These are phyloP conservation scores for Paraconiothyrium sp. DNA, from an alignment of 2,329 filamentous ascomycete species.

Conservation along the genomic window DNA sequence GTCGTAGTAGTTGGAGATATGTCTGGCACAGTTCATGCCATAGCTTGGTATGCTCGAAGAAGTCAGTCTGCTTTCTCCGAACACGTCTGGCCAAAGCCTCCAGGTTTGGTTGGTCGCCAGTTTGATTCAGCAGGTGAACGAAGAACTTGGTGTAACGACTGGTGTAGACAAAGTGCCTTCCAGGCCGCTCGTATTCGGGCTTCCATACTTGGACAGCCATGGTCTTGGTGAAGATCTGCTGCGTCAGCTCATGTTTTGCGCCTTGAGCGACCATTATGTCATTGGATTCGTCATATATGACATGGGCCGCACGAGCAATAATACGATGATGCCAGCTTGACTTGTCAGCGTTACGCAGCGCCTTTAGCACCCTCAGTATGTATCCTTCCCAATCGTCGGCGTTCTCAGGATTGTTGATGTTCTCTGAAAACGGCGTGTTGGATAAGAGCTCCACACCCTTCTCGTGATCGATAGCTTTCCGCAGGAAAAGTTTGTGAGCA, in stretches of 20 bases:
- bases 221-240: conserved; percentile 90
- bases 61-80: conserved; percentile 81
- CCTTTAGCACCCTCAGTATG: conserved; percentile 69
- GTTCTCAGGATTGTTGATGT: conserved; percentile 59
- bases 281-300: conserved; percentile 67
- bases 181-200: conserved; percentile 83
- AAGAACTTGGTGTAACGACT: conserved; percentile 87
- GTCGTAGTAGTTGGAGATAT: conserved; percentile 68
- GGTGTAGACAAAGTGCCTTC: conserved; percentile 91
- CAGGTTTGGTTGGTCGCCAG: conserved; percentile 78
- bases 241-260: conserved; percentile 80
- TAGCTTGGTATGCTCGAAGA: conserved; percentile 69
- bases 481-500: conserved; percentile 79
- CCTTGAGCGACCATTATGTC: conserved; percentile 64
- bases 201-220: conserved; percentile 97
- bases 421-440: conserved; percentile 64
- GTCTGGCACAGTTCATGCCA: conserved; percentile 69
- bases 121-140: conserved; percentile 75
- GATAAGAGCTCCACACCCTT: conserved; percentile 60
- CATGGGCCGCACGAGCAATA: conserved; percentile 75
- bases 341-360: conserved; percentile 77
- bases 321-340: conserved; percentile 96
- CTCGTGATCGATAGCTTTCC: conserved; percentile 54
- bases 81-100: conserved; percentile 82
- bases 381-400: conserved; percentile 67